These are phyloP conservation scores for Alternaria alternata DNA, from an alignment of 2,329 filamentous ascomycete species.

Conservation along the genomic window DNA sequence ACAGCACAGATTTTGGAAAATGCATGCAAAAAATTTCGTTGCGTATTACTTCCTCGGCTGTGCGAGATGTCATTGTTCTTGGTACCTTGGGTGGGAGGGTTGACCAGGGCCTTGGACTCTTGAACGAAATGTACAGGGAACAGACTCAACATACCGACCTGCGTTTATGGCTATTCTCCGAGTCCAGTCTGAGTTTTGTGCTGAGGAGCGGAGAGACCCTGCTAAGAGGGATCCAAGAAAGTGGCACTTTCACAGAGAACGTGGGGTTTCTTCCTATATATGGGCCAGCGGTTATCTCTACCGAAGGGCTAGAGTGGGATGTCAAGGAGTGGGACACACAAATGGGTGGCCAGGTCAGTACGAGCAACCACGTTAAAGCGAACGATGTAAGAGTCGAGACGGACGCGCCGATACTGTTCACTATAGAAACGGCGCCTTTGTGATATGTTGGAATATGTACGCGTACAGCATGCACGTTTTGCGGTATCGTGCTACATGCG, in stretches of 20 bases:
- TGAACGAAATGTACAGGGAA: constrained; percentile 79
- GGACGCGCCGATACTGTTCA: constrained; percentile 57
- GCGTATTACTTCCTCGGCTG: constrained; percentile 47
- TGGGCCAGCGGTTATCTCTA: constrained; percentile 80
- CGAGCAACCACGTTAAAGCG: constrained; percentile 58
- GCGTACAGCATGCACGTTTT: background rate
- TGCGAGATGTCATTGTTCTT: constrained; percentile 75
- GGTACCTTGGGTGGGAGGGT: constrained; percentile 89
- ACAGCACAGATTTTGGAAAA: constrained; percentile 92
- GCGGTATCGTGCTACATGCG: background rate
- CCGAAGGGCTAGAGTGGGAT: constrained; percentile 88
- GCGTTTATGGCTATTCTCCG: constrained; percentile 78
- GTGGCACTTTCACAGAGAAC: constrained; percentile 72
- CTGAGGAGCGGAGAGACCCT: constrained; percentile 73
- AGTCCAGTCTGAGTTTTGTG: constrained; percentile 82
- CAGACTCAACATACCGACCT: constrained; percentile 53
- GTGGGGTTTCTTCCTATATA: constrained; percentile 87
- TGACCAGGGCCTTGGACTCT: constrained; percentile 88
- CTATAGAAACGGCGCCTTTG: constrained; percentile 50
- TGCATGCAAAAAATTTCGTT: constrained; percentile 66
- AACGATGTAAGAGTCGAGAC: constrained; percentile 52
- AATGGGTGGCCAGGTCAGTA: constrained; percentile 59
- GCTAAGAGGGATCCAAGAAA: constrained; percentile 67
- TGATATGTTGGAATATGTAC: background rate
- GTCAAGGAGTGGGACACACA: constrained; percentile 77